Base-by-base conservation (phyloP, 1,284 basidiomycete genomes). In the Cystobasidium pallidum region DNA sequence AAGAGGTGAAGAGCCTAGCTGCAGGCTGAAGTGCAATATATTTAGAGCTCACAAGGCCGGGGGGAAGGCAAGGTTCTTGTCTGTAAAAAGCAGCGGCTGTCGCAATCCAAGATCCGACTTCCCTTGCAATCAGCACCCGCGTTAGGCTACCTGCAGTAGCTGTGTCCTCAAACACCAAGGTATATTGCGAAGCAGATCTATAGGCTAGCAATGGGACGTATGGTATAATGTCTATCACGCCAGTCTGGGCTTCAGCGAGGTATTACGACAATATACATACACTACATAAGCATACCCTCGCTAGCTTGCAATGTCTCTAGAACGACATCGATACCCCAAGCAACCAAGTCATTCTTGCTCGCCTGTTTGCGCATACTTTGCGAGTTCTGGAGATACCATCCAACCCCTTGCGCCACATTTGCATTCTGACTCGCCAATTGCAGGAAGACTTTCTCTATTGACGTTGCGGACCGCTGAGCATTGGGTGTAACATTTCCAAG, bases 381-480 rank as follows among this genome's bases (percentile, higher is more conserved):
- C 32, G 51, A 63, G 47, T 67, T 75, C 24, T 77, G 73, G 17
- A 82, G 62, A 41, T 81, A 75, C 65, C 76, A 81, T 28, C 77
- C 74, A 57, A 80, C 77, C 0, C 81, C 81, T 34, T 80, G 79
- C 0, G 81, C 78, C 13, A 81, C 74, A 61, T 79, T 79, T 15
- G 47, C 39, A 59, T 75, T 73, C 41, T 79, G 77, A 21, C 74
- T 76, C 13, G 80, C 73, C 8, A 76, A 74, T 47, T 80, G 80
- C 17, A 80, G 76, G 63, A 81, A 80, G 34, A 77, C 63, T 58
- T 79, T 78, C 70, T 81, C 75, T 39, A 85, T 80, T 7, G 80
- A 74, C 61, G 84, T 82, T 10, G 80, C 75, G 41, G 82, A 81
- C 17, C 88, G 79, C 32, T 86, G 77, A 7, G 65, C 57, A 21